Percentiles rank a stretch among this genome's conserved stretches.
Conservation (phyloP, 2,329 filamentous ascomycete genomes). For the Aureobasidium namibiae region DNA sequence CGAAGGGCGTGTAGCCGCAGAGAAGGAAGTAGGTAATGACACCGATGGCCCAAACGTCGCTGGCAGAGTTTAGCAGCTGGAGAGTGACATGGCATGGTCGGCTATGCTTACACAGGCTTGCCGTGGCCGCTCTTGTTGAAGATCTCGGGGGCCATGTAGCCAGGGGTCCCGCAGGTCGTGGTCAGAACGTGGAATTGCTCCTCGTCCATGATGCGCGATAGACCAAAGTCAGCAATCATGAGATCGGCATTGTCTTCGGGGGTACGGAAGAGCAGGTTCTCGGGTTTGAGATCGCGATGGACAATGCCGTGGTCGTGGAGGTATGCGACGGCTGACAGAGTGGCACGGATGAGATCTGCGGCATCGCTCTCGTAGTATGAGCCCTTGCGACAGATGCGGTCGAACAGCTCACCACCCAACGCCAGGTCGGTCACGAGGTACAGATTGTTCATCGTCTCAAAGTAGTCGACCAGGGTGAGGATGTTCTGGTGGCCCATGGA, state of each 20-base stretch:
- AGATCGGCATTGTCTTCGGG: constrained; percentile 97
- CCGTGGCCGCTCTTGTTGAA: constrained; percentile 98
- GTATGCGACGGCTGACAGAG: constrained; percentile 94
- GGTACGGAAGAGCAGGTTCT: constrained; percentile 92
- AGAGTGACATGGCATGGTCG: not conserved
- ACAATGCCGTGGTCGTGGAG: constrained; percentile 98
- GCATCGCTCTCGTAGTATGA: constrained; percentile 98
- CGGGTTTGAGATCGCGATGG: constrained; percentile 93
- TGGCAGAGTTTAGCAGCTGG: constrained; percentile 23
- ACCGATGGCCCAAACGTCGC: constrained; percentile 93
- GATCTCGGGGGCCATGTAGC: constrained; percentile 98
- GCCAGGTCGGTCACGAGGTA: constrained; percentile 97
- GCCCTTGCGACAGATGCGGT: constrained; percentile 96
- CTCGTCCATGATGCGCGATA: constrained; percentile 97
- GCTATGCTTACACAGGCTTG: constrained; percentile 66
- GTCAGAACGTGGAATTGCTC: constrained; percentile 97
- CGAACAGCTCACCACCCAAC: constrained; percentile 91
- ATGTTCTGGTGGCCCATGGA: constrained; percentile 99
- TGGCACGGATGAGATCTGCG: constrained; percentile 87
- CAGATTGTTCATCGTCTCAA: constrained; percentile 99
- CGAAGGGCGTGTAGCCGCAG: constrained; percentile 96
- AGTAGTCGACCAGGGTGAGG: constrained; percentile 94
- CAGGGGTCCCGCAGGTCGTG: constrained; percentile 93
- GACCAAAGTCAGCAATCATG: constrained; percentile 91
- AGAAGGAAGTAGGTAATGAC: constrained; percentile 98